Evolutionary conservation across 1,284 basidiomycete species (phyloP), one percentile per base, ranked within the genome.

Genomic region (Cutaneotrichosporon sp.): DNA sequence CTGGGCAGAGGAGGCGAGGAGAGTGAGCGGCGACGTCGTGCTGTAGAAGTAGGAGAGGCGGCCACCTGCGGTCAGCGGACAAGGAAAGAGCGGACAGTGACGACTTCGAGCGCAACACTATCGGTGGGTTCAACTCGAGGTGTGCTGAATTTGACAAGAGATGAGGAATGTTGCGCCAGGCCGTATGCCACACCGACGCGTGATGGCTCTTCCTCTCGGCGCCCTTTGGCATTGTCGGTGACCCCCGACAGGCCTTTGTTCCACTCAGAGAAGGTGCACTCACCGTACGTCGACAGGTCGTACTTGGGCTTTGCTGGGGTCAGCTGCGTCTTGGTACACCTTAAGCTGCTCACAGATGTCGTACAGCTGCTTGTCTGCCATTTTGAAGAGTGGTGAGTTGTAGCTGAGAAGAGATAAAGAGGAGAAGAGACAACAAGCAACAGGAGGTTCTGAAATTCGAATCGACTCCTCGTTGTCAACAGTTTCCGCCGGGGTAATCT

Each of bases 11-110:
- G 81, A 80, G 1, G 82, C 82, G 53, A 85, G 75, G 26, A 85
- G 78, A 6, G 84, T 85, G 18, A 84, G 71, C 0, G 84, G 84
- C 2, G 83, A 84, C 0, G 84, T 85, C 52, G 82, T 81, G 5
- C 76, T 78, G 69, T 83, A 82, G 70, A 85, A 85, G 71, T 85
- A 83, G 9, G 72, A 63, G 8, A 84, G 71, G 26, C 84, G 80
- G n/a, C 84, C 84, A 34, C 69, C 78, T 80, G 62, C 4, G 60
- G 51, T 52, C 14, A 52, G 51, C 26, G 11, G 30, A 22, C 9
- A 10, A 14, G 38, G n/a, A n/a, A 5, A 40, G 38, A 14, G 38
- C 9, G 38, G 36, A 13, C 26, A 26, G n/a, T 36, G 36, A 36
- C 36, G 36, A 13, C 36, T 36, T 13, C 36, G 36, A 36, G 36